Base-by-base conservation (phyloP, 2,329 filamentous ascomycete species). In the Sclerotinia spermophila region DNA sequence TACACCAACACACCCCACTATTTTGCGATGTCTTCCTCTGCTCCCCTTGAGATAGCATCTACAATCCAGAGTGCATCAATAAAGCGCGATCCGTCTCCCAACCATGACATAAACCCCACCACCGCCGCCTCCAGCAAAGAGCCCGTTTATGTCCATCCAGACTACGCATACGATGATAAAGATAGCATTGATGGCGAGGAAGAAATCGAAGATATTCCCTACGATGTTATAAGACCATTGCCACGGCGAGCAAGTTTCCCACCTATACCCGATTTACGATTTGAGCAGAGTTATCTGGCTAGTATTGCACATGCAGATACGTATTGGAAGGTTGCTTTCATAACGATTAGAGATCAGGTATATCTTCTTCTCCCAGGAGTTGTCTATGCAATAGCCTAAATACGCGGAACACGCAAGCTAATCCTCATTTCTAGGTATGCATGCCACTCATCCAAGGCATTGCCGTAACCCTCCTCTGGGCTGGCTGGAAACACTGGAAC, bases 211-310 rank as follows among this genome's bases (percentile, higher is more conserved):
- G 90, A 92, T 69, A 89, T 93, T 33, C 90, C 90, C 19, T 84
- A 90, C 72, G 90, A 87, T 74, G 85, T 90, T 7, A 81, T 94
- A 67, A 84, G 84, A 58, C 85, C 83, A 4, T 75, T 82, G 11
- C 83, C 83, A n/a, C 84, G 88, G 61, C 81, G 84, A 69, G 82
- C 82, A 67, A 84, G 83, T 62, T 82, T 90, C 69, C 87, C 86
- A 42, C 87, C 89, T 13, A 86, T 97, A 78, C 94, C 94, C 5
- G 96, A 99, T 82, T 84, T 99, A 75, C 89, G 96, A 58, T 98
- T 98, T 82, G 96, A 99, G 83, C 96, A 99, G 86, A 97, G 94
- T 85, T 99, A 99, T 81, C 86, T 99, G 69, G 91, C 92, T 77
- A 97, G 94, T 82, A 92, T 99, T 76, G 87, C 90, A 74, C 85